Conservation (phyloP, 2,329 filamentous ascomycete genomes). For the Intubia oerlemansii region DNA sequence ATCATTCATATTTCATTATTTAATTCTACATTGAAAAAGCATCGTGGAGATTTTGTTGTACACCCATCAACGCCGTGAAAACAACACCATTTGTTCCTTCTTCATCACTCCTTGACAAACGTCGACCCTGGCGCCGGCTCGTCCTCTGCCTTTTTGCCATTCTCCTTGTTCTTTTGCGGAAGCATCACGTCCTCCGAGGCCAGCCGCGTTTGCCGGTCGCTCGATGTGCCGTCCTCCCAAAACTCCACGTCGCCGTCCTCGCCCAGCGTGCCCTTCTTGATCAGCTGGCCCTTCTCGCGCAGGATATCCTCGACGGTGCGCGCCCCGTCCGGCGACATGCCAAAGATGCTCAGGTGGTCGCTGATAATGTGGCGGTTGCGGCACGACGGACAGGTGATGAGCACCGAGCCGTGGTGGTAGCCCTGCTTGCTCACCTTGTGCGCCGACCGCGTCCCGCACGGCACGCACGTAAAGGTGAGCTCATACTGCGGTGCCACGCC, state of each 20-base stretch:
- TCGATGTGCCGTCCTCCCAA: constrained; percentile 52
- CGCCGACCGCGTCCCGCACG: constrained; percentile 58
- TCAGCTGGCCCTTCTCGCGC: constrained; percentile 48
- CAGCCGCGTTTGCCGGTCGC: constrained; percentile 9
- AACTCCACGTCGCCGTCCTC: constrained; percentile 80
- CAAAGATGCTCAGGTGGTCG: constrained; percentile 69
- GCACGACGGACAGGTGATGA: constrained; percentile 76
- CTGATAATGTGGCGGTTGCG: constrained; percentile 77
- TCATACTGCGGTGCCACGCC: constrained; percentile 62
- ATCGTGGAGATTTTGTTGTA: no score
- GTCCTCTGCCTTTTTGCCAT: no score
- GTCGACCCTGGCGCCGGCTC: no score
- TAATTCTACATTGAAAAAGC: no score
- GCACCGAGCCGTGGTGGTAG: constrained; percentile 74
- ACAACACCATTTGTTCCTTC: no score
- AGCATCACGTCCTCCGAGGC: constrained; percentile 7
- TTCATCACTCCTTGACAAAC: no score
- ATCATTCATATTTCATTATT: no score
- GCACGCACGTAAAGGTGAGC: constrained; percentile 81
- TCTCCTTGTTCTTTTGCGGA: constrained; percentile 3
- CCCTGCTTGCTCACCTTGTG: constrained; percentile 85
- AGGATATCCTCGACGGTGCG: constrained; percentile 62
- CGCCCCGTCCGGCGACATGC: constrained; percentile 25
- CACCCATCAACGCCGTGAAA: no score
- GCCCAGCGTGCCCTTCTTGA: constrained; percentile 50